phyloP scores from a whole-genome alignment of 1,284 basidiomycete genomes.

The Cryptococcus maquisensis region DNA sequence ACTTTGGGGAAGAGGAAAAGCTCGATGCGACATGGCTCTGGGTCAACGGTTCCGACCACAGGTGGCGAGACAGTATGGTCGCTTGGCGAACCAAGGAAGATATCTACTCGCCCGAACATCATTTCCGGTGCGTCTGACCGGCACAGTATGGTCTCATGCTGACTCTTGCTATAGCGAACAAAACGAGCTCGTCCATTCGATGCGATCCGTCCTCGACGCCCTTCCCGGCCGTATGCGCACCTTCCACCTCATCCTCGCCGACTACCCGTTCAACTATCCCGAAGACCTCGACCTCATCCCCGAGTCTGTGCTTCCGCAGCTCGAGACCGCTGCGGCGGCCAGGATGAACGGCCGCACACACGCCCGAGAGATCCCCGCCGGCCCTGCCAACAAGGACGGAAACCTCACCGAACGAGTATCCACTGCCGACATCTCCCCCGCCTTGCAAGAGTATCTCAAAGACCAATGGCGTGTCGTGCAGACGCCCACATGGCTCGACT shows the following conservation, averaged over 20 bases:
- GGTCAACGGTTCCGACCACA: conserved; percentile 44
- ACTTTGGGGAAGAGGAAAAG: conserved; percentile 39
- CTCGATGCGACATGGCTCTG: conserved; percentile 45
- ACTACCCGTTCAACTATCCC: conserved; percentile 28
- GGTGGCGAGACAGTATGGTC: conserved; percentile 37
- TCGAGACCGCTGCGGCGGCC: conserved; percentile 12
- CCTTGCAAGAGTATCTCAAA: conserved; percentile 11
- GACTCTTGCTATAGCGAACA: conserved; percentile 28
- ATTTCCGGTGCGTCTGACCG: conserved; percentile 34
- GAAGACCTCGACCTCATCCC: conserved; percentile 30
- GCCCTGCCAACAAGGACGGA: background rate
- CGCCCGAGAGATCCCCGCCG: background rate
- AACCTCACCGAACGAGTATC: background rate
- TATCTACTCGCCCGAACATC: conserved; percentile 37
- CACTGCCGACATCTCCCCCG: conserved; percentile 7
- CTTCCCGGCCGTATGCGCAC: conserved; percentile 33
- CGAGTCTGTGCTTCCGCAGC: conserved; percentile 14
- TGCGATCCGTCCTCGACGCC: conserved; percentile 41
- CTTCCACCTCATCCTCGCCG: conserved; percentile 41
- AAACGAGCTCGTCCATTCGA: conserved; percentile 43
- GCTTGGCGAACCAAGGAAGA: conserved; percentile 17
- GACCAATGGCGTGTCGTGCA: conserved; percentile 37
- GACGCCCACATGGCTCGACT: conserved; percentile 43
- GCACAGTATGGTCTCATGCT: background rate
- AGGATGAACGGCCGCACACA: background rate